A percentile compares a stretch with the other conserved stretches of the same genome.
Conservation (phyloP, 768 basidiomycete species). For the Lyophyllum semitale region DNA sequence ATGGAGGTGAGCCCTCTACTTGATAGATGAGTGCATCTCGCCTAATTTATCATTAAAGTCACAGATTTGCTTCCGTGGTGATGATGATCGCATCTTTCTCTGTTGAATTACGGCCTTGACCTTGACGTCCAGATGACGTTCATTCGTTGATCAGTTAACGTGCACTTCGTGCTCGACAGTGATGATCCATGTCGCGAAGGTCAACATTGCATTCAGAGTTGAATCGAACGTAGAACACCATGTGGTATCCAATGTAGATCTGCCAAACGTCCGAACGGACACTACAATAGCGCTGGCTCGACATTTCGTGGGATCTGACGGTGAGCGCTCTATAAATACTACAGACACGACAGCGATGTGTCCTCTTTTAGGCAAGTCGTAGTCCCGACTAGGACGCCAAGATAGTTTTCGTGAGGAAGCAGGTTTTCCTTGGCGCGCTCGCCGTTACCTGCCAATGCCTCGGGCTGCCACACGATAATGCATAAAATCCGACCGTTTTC, state of each 20-base stretch:
- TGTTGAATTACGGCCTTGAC: not conserved
- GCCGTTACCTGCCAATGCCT: not conserved
- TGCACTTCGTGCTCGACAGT: not conserved
- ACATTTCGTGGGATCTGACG: slow-evolving; percentile 3
- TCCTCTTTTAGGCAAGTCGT: slow-evolving; percentile 6
- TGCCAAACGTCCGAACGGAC: slow-evolving; percentile 7
- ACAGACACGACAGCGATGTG: not conserved
- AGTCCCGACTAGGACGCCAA: slow-evolving; percentile 11
- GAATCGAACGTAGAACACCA: not conserved
- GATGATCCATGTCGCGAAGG: not conserved
- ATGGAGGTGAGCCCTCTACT: too few species aligned
- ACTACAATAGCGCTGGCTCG: not conserved
- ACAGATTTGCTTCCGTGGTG: too few species aligned
- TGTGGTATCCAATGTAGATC: slow-evolving; percentile 4
- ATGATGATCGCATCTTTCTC: not conserved
- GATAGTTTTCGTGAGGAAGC: not conserved
- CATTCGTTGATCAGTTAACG: not conserved
- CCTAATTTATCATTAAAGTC: too few species aligned
- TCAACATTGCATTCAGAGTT: not conserved
- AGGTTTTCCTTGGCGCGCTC: not conserved
- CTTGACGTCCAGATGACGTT: not conserved
- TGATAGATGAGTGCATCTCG: too few species aligned
- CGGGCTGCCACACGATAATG: slow-evolving; percentile 1
- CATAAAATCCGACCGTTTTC: slow-evolving; percentile 19
- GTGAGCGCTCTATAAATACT: slow-evolving; percentile 7